Base-by-base conservation (phyloP, 2,329 filamentous ascomycete species). In the Cryphonectria japonica region DNA sequence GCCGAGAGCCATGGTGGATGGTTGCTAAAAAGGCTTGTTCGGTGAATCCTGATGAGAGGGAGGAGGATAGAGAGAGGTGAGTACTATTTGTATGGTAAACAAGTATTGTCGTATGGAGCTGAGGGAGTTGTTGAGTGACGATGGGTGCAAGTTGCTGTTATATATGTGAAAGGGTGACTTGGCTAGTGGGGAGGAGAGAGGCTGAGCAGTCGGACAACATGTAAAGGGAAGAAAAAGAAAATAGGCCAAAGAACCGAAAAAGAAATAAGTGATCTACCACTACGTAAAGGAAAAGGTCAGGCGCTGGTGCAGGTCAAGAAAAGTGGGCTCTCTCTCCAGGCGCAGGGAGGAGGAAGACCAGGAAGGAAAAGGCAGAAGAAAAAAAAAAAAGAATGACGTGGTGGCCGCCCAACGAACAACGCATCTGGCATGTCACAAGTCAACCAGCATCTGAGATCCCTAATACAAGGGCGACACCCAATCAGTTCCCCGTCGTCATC, bases 1-100 rank as follows among this genome's bases (percentile, higher is more conserved):
- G 72, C 82, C 83, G 77, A 87, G 79, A 41, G 82, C 81, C 88
- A 89, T 88, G 66, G 74, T 80, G 78, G 29, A 14, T 13, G 54
- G 54, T 59, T 16, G 26, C 8, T 22, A 22, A 8, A 39, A 16
- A 46, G 43, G 43, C 43, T 46, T 46, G 43, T 19, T 5, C 8
- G 46, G 46, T 50, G 2, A 26, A 66, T 46, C 32, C 32, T 66
- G 52, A 2, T 16, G 46, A 2, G 19, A n/a, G 46, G 7, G 9
- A n/a, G 6, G 6, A 19, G 19, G 9, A 39, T 4, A 39, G 2
- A 11, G 8, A 39, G 9, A 9, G 9, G 9, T 9, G 19, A 50
- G 46, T 22, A 50, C 19, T 16, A 2, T 50, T 2, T n/a, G 46
- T 50, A 16, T 50, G 46, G n/a, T 50, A 9, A n/a, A n/a, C 22